These are phyloP conservation scores for Sclerotiophoma versabilis DNA, from an alignment of 2,329 filamentous ascomycete species.

Conservation along the genomic window DNA sequence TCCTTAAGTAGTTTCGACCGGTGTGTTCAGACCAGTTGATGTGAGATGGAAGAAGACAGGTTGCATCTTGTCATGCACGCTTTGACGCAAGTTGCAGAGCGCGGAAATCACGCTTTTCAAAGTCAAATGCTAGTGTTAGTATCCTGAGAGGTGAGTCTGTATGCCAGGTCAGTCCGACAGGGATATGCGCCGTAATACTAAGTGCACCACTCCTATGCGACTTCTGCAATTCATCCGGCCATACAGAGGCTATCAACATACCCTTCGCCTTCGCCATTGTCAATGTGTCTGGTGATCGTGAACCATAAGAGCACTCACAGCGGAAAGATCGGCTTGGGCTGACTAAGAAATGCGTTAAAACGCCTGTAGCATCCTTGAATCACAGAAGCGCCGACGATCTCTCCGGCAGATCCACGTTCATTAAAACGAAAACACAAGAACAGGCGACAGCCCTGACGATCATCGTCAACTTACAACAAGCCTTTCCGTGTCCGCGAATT, in stretches of 20 bases:
- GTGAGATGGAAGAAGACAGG: background rate
- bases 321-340: background rate
- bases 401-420: background rate
- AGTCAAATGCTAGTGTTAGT: background rate
- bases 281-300: background rate
- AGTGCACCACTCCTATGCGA: background rate
- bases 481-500: background rate
- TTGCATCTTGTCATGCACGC: background rate
- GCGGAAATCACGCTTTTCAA: background rate
- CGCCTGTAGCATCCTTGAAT: background rate
- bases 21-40: background rate
- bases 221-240: background rate
- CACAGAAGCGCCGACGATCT: slow-evolving; percentile 3
- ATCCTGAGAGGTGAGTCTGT: background rate
- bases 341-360: background rate
- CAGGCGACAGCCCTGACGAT: background rate
- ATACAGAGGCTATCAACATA: background rate
- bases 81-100: background rate
- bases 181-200: background rate
- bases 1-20: background rate
- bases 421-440: background rate
- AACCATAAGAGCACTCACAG: too few species aligned
- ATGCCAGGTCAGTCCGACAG: background rate
- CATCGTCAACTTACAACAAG: background rate
- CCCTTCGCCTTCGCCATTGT: background rate